A percentile compares a stretch with the other conserved stretches of the same genome.
Conservation (phyloP, 371 early-diverging fungal genomes). For the Haplosporangium sp. region DNA sequence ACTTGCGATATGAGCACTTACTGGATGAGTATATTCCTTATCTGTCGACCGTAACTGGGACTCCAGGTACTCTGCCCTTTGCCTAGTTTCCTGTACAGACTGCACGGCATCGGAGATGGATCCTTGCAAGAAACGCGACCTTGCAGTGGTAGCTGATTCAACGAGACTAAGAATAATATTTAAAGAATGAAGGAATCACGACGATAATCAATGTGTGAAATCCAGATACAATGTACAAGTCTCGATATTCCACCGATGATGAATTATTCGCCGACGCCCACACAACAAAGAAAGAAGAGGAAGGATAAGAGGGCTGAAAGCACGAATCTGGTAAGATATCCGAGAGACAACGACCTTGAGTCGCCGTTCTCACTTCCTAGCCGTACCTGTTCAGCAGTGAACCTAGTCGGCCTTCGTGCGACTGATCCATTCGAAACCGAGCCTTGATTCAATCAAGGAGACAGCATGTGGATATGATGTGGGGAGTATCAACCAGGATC, state of each 20-base stretch:
- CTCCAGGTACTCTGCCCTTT: conserved; percentile 20
- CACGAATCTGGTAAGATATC: too few relatives aligned
- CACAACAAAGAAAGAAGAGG: too few relatives aligned
- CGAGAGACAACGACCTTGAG: too few relatives aligned
- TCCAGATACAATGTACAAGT: too few relatives aligned
- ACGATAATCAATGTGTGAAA: conserved; percentile 1
- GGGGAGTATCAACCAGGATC: too few relatives aligned
- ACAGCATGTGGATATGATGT: background rate
- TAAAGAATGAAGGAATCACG: background rate
- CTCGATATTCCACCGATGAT: too few relatives aligned
- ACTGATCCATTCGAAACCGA: conserved; percentile 29
- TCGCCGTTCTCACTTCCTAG: background rate
- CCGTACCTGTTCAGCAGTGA: conserved; percentile 38
- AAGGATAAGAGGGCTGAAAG: too few relatives aligned
- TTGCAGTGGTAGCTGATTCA: conserved; percentile 23
- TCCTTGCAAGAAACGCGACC: conserved; percentile 29
- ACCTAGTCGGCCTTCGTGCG: conserved; percentile 30
- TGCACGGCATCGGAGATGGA: conserved; percentile 15
- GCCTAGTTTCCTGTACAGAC: conserved; percentile 27
- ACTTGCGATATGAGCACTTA: conserved; percentile 2
- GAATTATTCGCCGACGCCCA: too few relatives aligned
- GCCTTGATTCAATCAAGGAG: conserved; percentile 4
- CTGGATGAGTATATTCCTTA: conserved; percentile 3
- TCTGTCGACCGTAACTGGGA: conserved; percentile 5
- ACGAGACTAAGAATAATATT: conserved; percentile 14